Percentiles rank a stretch among this genome's conserved stretches.
Evolutionary conservation across 192 early-diverging fungal species (phyloP).

Genomic region (Coemansia sp.): DNA sequence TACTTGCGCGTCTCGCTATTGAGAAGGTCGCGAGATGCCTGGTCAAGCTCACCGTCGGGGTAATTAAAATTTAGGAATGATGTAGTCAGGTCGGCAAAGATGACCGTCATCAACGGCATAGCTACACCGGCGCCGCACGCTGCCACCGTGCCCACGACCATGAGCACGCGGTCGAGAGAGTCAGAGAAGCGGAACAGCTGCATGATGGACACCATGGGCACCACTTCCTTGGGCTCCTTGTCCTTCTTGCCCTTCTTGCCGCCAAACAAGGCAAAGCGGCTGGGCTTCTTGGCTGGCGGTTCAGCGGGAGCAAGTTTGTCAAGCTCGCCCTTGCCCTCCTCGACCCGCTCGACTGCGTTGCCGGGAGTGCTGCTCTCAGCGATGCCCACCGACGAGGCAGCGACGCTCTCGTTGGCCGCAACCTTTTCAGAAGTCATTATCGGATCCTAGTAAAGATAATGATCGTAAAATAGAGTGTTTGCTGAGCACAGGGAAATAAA

Average conservation of each 20-base stretch:
- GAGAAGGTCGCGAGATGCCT: conserved; percentile 16
- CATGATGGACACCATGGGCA: conserved; percentile 54
- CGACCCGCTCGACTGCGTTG: background rate
- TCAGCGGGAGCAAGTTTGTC: conserved; percentile 1
- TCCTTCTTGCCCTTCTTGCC: conserved; percentile 12
- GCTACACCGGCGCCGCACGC: conserved; percentile 41
- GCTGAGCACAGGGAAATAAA: background rate
- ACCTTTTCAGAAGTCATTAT: background rate
- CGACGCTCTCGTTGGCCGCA: background rate
- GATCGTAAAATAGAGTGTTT: no score
- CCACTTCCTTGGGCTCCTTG: conserved; percentile 31
- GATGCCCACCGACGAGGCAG: background rate
- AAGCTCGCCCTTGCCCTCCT: background rate
- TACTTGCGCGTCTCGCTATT: conserved; percentile 37
- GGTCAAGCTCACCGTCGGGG: background rate
- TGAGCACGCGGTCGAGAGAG: conserved; percentile 54
- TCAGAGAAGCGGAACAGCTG: conserved; percentile 72
- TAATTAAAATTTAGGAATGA: conserved; percentile 27
- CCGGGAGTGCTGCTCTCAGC: background rate
- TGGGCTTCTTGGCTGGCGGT: background rate
- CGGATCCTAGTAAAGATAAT: background rate
- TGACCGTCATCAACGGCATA: conserved; percentile 53
- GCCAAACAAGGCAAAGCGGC: background rate
- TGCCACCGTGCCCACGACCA: conserved; percentile 44
- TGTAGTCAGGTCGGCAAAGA: conserved; percentile 36